phyloP scores from a whole-genome alignment of 768 basidiomycete species.

The Serendipita sp. region DNA sequence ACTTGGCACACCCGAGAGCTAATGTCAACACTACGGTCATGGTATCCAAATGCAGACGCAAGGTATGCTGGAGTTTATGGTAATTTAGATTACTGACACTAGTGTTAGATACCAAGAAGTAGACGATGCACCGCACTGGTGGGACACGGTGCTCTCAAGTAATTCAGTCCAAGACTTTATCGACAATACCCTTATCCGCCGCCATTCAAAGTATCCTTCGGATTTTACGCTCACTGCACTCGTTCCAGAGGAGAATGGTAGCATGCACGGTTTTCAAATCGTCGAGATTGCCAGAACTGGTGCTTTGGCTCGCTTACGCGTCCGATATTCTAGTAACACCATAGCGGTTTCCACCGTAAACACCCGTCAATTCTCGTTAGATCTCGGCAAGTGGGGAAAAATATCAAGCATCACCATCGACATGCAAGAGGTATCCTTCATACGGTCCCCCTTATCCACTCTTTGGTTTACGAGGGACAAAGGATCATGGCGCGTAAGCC shows the following conservation, averaged over 20 bases:
- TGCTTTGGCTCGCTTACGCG: conserved; percentile 28
- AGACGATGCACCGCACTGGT: conserved; percentile 53
- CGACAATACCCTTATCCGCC: conserved; percentile 18
- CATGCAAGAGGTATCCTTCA: no score
- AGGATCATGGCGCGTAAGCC: background rate
- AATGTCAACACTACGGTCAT: conserved; percentile 40
- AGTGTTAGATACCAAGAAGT: conserved; percentile 44
- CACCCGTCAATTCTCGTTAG: background rate
- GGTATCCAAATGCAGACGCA: conserved; percentile 36
- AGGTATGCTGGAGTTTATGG: conserved; percentile 23
- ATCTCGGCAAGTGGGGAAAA: background rate
- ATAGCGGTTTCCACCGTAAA: background rate
- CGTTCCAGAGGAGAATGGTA: conserved; percentile 49
- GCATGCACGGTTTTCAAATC: conserved; percentile 56
- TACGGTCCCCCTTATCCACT: no score
- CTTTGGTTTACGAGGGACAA: background rate
- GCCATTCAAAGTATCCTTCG: conserved; percentile 10
- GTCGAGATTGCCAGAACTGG: conserved; percentile 44
- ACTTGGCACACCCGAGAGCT: conserved; percentile 67
- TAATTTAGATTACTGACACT: background rate
- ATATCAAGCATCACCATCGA: background rate
- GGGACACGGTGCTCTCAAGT: conserved; percentile 40
- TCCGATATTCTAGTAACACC: background rate
- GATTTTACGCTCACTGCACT: conserved; percentile 61
- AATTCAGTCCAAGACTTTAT: conserved; percentile 41